Evolutionary conservation across 2,329 filamentous ascomycete genomes (phyloP), one percentile per base, ranked within the genome.

Genomic region (Monosporascus ibericus): DNA sequence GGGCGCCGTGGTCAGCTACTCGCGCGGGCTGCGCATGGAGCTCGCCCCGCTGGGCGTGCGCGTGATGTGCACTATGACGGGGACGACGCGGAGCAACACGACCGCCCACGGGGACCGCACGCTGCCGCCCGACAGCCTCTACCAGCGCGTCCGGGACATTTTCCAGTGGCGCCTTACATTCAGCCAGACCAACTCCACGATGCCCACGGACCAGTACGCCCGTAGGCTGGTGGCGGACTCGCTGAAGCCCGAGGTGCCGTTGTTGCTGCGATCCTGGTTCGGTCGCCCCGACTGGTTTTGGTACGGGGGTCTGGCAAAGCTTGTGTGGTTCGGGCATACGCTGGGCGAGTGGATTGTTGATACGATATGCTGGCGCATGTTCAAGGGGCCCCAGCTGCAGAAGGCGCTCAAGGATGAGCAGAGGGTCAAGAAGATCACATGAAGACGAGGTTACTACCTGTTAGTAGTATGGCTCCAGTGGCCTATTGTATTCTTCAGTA

Each of bases 31-130:
- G 40, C 75, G 78, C 20, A 66, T 75, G 42, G 78, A 81, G 61
- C 67, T 81, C 46, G 67, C 68, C 50, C 77, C 76, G 2, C 76
- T 78, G 47, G 69, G 70, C 55, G 76, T 80, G 20, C 74, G 77
- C 56, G 77, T 80, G 63, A 79, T 78, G 70, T 71, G 78, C 30
- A 73, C 73, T 62, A 73, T 79, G 66, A 73, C 75, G 0, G 77
- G 77, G 34, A 77, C 75, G 2, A 75, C 80, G 9, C 63, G 65
- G 27, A 76, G 72, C 58, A 72, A 76, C 63, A 76, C 76, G 51
- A 71, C 72, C 14, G 64, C 60, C 55, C 68, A 68, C 38, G 58
- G 62, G 0, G 63, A 71, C 53, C 69, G 71, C 53, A 52, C 58
- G 2, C 67, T 80, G 50, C 75, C 74, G 0, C 48, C 62, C 6